A percentile compares a stretch with the other conserved stretches of the same genome.
Conservation (phyloP, 2,329 filamentous ascomycete species). For the Hirsutella thompsonii region DNA sequence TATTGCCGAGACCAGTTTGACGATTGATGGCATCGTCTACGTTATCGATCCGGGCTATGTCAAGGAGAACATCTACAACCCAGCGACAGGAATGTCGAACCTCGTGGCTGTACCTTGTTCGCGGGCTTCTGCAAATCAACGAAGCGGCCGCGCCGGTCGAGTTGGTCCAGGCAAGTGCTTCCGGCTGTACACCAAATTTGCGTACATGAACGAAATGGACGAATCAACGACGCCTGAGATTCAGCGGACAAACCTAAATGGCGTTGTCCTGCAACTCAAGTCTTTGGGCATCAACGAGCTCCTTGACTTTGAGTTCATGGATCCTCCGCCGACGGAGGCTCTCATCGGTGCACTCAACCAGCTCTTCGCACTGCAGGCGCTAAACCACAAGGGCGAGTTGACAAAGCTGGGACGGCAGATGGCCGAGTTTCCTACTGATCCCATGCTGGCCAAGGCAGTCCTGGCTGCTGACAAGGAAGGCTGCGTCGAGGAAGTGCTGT, state of each 20-base stretch:
- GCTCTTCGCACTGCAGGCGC: slow-evolving; percentile 77
- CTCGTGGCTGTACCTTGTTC: slow-evolving; percentile 86
- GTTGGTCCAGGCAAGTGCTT: slow-evolving; percentile 90
- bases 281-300: slow-evolving; percentile 86
- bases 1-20: slow-evolving; percentile 91
- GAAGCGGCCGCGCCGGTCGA: slow-evolving; percentile 84
- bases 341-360: slow-evolving; percentile 83
- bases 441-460: slow-evolving; percentile 81
- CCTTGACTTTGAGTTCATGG: slow-evolving; percentile 92
- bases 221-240: slow-evolving; percentile 90
- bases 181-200: slow-evolving; percentile 83
- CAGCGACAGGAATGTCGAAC: slow-evolving; percentile 83
- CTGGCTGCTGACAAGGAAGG: slow-evolving; percentile 79
- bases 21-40: slow-evolving; percentile 91
- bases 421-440: slow-evolving; percentile 88
- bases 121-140: slow-evolving; percentile 81
- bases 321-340: slow-evolving; percentile 79
- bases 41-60: slow-evolving; percentile 93
- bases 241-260: slow-evolving; percentile 75
- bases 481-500: slow-evolving; percentile 88
- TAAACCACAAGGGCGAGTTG: slow-evolving; percentile 79
- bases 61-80: slow-evolving; percentile 91
- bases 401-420: slow-evolving; percentile 89
- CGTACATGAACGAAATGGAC: slow-evolving; percentile 89
- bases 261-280: slow-evolving; percentile 75